These are phyloP conservation scores for Vitellaria paradoxa DNA, from an alignment of 179 eudicot species.

Conservation along the genomic window DNA sequence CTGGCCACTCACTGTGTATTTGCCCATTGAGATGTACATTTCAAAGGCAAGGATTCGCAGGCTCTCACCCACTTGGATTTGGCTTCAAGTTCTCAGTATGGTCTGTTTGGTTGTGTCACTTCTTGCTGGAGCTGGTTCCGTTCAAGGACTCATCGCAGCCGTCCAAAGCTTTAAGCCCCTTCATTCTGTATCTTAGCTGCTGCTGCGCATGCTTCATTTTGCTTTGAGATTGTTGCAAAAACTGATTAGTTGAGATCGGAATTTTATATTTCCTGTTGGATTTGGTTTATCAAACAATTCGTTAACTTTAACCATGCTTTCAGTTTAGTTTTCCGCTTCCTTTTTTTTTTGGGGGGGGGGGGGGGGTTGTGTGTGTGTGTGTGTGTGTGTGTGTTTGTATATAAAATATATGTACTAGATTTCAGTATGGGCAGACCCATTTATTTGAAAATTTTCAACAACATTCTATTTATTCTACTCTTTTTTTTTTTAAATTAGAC, in stretches of 20 bases:
- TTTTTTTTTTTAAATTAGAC: too few relatives aligned
- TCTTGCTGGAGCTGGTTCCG: slow-evolving; percentile 35
- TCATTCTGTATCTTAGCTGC: slow-evolving; percentile 16
- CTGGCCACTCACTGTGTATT: slow-evolving; percentile 66
- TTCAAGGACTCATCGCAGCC: slow-evolving; percentile 27
- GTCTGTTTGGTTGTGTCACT: slow-evolving; percentile 30
- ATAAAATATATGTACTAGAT: too few relatives aligned
- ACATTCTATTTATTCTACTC: too few relatives aligned
- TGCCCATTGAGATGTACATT: slow-evolving; percentile 60
- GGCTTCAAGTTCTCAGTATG: slow-evolving; percentile 19
- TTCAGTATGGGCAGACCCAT: too few relatives aligned
- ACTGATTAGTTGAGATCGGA: not conserved
- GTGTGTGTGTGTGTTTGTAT: too few relatives aligned
- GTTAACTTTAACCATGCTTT: too few relatives aligned
- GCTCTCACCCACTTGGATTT: slow-evolving; percentile 21
- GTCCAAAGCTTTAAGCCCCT: slow-evolving; percentile 22
- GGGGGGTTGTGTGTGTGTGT: too few relatives aligned
- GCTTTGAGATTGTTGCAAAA: not conserved
- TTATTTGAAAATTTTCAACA: too few relatives aligned
- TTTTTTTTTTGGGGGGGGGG: too few relatives aligned
- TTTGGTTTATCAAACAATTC: not conserved
- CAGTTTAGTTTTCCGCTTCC: too few relatives aligned
- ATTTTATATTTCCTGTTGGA: not conserved
- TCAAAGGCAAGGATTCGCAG: slow-evolving; percentile 29
- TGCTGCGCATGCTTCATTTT: too few relatives aligned